A percentile compares a stretch with the other conserved stretches of the same genome.
These are phyloP conservation scores for Penicillium oxalicum DNA, from an alignment of 2,329 filamentous ascomycete species.

Conservation along the genomic window DNA sequence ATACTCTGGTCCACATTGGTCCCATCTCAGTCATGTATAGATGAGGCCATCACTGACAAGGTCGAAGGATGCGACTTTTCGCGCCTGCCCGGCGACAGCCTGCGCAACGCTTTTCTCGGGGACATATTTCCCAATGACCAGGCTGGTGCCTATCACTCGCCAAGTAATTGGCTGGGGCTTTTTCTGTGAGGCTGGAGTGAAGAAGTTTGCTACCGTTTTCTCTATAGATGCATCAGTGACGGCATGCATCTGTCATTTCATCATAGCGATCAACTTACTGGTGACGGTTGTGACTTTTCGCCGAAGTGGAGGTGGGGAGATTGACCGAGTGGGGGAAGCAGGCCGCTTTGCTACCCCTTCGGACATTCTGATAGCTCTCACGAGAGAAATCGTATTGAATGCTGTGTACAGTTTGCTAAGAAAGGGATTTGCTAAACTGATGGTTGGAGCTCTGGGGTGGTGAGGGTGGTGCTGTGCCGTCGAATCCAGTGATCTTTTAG, in stretches of 20 bases:
- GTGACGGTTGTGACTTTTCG: slow-evolving; percentile 51
- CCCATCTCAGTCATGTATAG: no score
- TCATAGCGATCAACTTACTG: slow-evolving; percentile 33
- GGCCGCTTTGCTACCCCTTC: slow-evolving; percentile 31
- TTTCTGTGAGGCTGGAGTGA: slow-evolving; percentile 80
- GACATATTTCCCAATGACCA: slow-evolving; percentile 70
- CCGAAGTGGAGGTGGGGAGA: slow-evolving; percentile 55
- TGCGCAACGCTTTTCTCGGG: slow-evolving; percentile 26
- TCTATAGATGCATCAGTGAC: slow-evolving; percentile 16
- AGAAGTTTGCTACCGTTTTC: slow-evolving; percentile 70
- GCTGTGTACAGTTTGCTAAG: background rate
- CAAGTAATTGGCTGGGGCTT: slow-evolving; percentile 69
- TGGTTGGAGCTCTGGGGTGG: background rate
- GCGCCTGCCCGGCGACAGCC: slow-evolving; percentile 14
- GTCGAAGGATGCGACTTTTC: slow-evolving; percentile 44
- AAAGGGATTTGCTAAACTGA: background rate
- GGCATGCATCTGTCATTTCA: no score
- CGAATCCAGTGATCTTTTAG: background rate
- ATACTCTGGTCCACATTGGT: background rate
- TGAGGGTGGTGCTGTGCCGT: background rate
- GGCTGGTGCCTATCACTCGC: slow-evolving; percentile 59
- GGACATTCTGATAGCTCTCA: slow-evolving; percentile 21
- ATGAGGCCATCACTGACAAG: slow-evolving; percentile 28
- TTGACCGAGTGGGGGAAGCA: slow-evolving; percentile 34
- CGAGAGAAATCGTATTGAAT: slow-evolving; percentile 13